Base-by-base conservation (phyloP, 2,329 filamentous ascomycete species). In the Drechmeria coniospora region DNA sequence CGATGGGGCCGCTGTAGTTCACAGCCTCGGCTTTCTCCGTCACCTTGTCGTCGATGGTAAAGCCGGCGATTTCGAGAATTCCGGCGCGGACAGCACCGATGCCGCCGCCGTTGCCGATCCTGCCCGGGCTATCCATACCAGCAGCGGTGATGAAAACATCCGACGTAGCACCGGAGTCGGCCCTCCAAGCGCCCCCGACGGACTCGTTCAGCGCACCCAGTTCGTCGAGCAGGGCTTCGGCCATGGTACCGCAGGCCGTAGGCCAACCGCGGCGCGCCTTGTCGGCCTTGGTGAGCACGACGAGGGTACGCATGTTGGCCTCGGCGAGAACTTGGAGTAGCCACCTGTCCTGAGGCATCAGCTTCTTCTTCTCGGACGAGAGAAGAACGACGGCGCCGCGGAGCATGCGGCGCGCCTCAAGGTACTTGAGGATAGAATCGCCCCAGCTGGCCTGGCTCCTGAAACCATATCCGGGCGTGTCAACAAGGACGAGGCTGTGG, bases 271-370 rank as follows among this genome's bases (percentile, higher is more conserved):
- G 40, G 17, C 42, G 47, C 23, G 39, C 44, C 36, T 69, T 70
- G 39, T 73, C 68, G 10, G 61, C 63, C 46, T 71, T 71, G 8
- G 68, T 73, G 26, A 74, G 43, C 4, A 71, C 56, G 1, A 71
- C 56, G 6, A 58, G 41, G 1, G 63, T 66, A 28, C 51, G 51
- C 17, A 61, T 52, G 8, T 54, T 53, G 4, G 54, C 50, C 26
- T 56, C 47, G 27, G 60, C 51, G 36, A 73, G 49, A 24, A 64
- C 45, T 31, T 51, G 44, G 19, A 73, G 43, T 34, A 65, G 53
- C 46, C 57, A 52, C 9, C 45, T 43, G 38, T 73, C 68, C 26
- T 54, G 54, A 14, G 51, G 44, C 35, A 65, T 62, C 2, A 68
- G 46, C 14, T 14, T 12, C 10, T 58, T 60, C 25, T 68, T 65